These are phyloP conservation scores for Medicago ruthenica DNA, from an alignment of 306 rosid species.

Conservation along the genomic window DNA sequence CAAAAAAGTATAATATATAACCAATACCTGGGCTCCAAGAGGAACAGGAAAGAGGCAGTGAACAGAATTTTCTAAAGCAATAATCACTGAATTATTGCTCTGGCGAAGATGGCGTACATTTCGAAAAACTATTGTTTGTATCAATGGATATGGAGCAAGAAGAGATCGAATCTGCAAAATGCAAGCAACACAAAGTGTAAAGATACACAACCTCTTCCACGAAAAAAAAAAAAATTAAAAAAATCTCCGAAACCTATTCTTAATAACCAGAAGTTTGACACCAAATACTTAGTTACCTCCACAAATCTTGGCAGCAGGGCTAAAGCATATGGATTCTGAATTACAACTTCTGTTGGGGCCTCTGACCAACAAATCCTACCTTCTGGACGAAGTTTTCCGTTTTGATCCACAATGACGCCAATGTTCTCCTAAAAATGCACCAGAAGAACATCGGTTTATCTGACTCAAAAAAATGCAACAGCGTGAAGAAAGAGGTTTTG, in stretches of 20 bases:
- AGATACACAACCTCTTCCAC: conserved; percentile 33
- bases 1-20: not conserved
- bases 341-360: conserved; percentile 78
- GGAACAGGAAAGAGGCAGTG: conserved; percentile 95
- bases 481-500: conserved; percentile 9
- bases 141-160: conserved; percentile 80
- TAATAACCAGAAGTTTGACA: conserved; percentile 9
- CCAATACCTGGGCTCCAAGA: conserved; percentile 92
- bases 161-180: conserved; percentile 86
- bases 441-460: conserved; percentile 25
- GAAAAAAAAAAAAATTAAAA: not conserved
- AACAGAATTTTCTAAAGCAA: conserved; percentile 80
- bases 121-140: conserved; percentile 90
- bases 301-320: conserved; percentile 87
- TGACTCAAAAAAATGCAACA: conserved; percentile 21
- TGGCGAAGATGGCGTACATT: conserved; percentile 75
- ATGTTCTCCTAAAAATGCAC: conserved; percentile 76
- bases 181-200: conserved; percentile 35
- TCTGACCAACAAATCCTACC: conserved; percentile 99
- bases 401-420: conserved; percentile 95
- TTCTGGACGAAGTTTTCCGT: conserved; percentile 90
- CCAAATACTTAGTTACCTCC: conserved; percentile 62
- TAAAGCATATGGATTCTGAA: conserved; percentile 87
- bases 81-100: conserved; percentile 63
- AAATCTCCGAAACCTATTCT: not conserved